Evolutionary conservation across 768 basidiomycete species (phyloP), one percentile per base, ranked within the genome.

Genomic region (Phaffia tasmanica): DNA sequence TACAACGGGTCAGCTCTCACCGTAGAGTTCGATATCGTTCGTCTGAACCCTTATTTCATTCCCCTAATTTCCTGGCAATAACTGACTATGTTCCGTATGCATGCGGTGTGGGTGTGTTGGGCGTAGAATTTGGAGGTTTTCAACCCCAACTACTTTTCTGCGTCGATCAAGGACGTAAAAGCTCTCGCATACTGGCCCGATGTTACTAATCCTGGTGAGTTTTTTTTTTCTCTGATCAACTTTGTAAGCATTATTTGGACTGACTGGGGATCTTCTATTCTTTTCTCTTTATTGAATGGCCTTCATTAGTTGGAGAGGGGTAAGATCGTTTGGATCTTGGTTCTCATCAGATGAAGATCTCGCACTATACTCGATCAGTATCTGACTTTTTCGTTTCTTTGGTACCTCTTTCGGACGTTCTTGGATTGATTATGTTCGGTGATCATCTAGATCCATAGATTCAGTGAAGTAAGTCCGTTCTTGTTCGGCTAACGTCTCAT

Each of bases 101-200:
- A n/a, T n/a, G n/a, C n/a, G n/a, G n/a, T n/a, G n/a, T n/a, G n/a
- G n/a, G n/a, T 58, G 16, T 59, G 15, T 30, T 30, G 27, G 9
- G 14, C n/a, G 3, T 21, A 47, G 25, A 42, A 9, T n/a, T 42
- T 60, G 30, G 16, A n/a, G 25, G 48, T 67, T 29, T 51, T 54
- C 51, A 67, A 67, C 42, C 65, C 65, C 5, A 60, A 59, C 30
- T 67, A 67, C 60, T 67, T 67, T 55, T 18, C 35, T 16, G 58
- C 58, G 9, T 53, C 57, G 29, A 42, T 67, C 49, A 53, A 59
- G 15, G 35, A 53, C 46, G 42, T 67, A 4, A 51, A 67, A 29
- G 65, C 65, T 3, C 8, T 48, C 21, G 65, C 65, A 7, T 67
- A 48, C 60, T 67, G 58, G 25, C 65, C 65, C 1, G 50, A 55